Evolutionary conservation across 73 alveolate genomes (phyloP).

Genomic region (Paramecium tetraurelia): DNA sequence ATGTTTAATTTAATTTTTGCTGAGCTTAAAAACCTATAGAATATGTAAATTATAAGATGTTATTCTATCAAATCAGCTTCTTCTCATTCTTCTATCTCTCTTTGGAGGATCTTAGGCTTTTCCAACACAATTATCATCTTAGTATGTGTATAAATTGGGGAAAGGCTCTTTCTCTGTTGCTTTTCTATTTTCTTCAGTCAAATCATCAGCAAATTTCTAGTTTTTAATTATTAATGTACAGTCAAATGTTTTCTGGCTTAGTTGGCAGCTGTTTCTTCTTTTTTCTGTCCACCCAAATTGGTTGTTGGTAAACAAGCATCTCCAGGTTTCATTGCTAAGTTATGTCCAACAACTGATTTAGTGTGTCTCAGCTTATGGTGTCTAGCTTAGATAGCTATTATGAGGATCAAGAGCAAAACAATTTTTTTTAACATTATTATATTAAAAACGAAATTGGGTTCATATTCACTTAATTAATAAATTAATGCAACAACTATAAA

Average conservation of each 20-base stretch:
- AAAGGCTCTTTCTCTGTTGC: background rate
- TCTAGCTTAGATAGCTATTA: background rate
- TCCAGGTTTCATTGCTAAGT: background rate
- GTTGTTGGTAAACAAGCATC: constrained; percentile 15
- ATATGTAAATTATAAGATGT: background rate
- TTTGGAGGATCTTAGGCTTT: background rate
- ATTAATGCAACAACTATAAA: constrained; percentile 20
- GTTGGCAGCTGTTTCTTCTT: background rate
- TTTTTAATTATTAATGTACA: background rate
- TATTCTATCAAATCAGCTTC: background rate
- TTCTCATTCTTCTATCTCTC: constrained; percentile 47
- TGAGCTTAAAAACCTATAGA: background rate
- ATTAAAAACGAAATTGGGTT: background rate
- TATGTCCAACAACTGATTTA: background rate
- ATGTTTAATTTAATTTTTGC: background rate
- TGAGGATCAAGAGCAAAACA: background rate
- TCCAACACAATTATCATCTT: constrained; percentile 38
- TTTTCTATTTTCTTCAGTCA: constrained; percentile 24
- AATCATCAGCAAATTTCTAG: background rate
- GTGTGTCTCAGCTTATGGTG: background rate
- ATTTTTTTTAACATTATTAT: background rate
- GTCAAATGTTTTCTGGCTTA: background rate
- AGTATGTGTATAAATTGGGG: background rate
- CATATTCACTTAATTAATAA: background rate
- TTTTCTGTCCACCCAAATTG: background rate